Conservation (phyloP, 441 rosid genomes). For the Arabidopsis lyrata region DNA sequence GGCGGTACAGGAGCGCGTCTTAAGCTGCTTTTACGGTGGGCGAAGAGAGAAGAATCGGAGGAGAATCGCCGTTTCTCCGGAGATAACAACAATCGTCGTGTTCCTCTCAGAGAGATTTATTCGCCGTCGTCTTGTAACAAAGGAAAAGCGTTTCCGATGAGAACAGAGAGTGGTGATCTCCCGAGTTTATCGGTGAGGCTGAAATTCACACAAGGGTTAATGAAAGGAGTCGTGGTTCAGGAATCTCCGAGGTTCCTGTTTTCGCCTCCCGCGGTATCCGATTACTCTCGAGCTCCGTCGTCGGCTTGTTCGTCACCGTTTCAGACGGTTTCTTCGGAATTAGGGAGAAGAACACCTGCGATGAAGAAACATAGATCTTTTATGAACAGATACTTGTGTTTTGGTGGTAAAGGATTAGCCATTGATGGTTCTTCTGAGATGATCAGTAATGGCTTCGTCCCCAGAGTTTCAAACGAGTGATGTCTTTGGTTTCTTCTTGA, state of each 20-base stretch:
- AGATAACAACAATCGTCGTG: slow-evolving; percentile 51
- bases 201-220: slow-evolving; percentile 70
- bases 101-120: slow-evolving; percentile 78
- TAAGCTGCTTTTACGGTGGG: slow-evolving; percentile 74
- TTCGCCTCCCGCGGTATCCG: slow-evolving; percentile 57
- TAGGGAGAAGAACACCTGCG: slow-evolving; percentile 15
- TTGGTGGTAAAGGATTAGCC: slow-evolving; percentile 71
- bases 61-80: slow-evolving; percentile 41
- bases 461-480: slow-evolving; percentile 50
- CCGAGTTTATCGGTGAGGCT: slow-evolving; percentile 78
- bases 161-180: slow-evolving; percentile 54
- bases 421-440: slow-evolving; percentile 51
- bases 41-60: slow-evolving; percentile 58
- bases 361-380: slow-evolving; percentile 44
- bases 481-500: slow-evolving; percentile 51
- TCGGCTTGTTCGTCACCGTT: slow-evolving; percentile 41
- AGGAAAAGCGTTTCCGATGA: slow-evolving; percentile 50
- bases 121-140: slow-evolving; percentile 42
- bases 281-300: slow-evolving; percentile 49
- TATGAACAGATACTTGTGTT: slow-evolving; percentile 76
- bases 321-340: slow-evolving; percentile 38
- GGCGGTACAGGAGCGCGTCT: slow-evolving; percentile 60
- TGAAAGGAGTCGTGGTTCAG: slow-evolving; percentile 74
- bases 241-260: slow-evolving; percentile 54
- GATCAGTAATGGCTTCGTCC: slow-evolving; percentile 38